phyloP scores from a whole-genome alignment of 441 rosid genomes.

The Codiaeum variegatum region DNA sequence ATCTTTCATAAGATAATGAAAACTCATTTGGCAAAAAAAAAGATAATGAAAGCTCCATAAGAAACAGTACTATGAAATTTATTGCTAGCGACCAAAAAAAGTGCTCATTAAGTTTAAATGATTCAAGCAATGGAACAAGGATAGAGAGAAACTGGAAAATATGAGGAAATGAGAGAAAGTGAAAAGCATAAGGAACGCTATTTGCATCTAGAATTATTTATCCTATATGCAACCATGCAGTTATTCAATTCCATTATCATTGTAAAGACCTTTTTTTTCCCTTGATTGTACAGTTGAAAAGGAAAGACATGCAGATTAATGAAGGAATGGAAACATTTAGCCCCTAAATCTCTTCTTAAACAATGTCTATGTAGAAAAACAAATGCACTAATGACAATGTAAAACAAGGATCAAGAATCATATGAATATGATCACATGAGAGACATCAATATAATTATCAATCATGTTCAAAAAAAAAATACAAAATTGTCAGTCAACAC shows the following conservation, averaged over 20 bases:
- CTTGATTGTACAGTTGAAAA: neutral
- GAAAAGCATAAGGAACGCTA: neutral
- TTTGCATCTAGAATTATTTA: neutral
- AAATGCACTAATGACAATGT: neutral
- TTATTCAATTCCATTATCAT: neutral
- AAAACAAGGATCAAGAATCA: neutral
- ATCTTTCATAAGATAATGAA: neutral
- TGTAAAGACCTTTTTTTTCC: neutral
- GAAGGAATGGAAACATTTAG: neutral
- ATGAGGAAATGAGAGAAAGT: too few relatives aligned
- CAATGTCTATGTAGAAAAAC: neutral
- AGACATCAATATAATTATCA: neutral
- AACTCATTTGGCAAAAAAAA: too few relatives aligned
- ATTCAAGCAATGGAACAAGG: neutral
- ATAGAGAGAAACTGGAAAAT: too few relatives aligned
- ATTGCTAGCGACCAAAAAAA: neutral
- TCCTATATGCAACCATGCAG: neutral
- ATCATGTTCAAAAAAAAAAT: too few relatives aligned
- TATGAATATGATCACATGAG: neutral
- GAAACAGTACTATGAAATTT: neutral
- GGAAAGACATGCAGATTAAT: neutral
- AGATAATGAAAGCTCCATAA: neutral
- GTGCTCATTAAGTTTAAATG: neutral
- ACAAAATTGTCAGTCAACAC: neutral
- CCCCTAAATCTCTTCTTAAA: neutral